Conservation (phyloP, 2,329 filamentous ascomycete genomes). For the Aspergillus fumigatus region DNA sequence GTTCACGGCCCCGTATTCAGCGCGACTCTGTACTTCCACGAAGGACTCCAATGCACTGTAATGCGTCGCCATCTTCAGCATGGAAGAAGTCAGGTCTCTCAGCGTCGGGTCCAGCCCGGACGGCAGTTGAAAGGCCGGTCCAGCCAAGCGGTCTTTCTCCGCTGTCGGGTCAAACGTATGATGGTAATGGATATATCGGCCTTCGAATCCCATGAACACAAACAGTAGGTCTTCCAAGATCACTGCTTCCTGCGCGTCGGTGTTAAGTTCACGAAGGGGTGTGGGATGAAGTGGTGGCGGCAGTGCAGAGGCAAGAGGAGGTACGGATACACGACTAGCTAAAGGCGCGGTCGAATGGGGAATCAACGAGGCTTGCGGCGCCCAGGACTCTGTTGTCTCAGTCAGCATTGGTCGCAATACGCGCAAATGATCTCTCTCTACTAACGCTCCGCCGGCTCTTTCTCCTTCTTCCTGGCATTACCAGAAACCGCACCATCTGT, state of each 20-base stretch:
- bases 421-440: conserved; percentile 4
- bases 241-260: conserved; percentile 78
- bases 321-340: conserved; percentile 61
- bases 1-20: conserved; percentile 90
- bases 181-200: conserved; percentile 88
- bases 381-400: conserved; percentile 56
- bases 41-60: conserved; percentile 89
- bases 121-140: conserved; percentile 73
- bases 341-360: conserved; percentile 68
- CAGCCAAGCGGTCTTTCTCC: conserved; percentile 81
- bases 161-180: conserved; percentile 76
- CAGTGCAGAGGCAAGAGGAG: conserved; percentile 60
- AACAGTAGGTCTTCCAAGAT: conserved; percentile 89
- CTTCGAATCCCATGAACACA: conserved; percentile 97
- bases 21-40: conserved; percentile 87
- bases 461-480: conserved; percentile 28
- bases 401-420: conserved; percentile 12
- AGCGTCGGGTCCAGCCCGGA: conserved; percentile 86
- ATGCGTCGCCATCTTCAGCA: conserved; percentile 92
- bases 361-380: conserved; percentile 71
- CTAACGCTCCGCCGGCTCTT: conserved; percentile 29
- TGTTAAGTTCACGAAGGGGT: conserved; percentile 64
- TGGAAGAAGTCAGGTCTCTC: conserved; percentile 77
- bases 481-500: conserved; percentile 20
- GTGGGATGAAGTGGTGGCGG: conserved; percentile 65